Evolutionary conservation across 805 yeast species (phyloP).

Genomic region (Starmerella geochares): DNA sequence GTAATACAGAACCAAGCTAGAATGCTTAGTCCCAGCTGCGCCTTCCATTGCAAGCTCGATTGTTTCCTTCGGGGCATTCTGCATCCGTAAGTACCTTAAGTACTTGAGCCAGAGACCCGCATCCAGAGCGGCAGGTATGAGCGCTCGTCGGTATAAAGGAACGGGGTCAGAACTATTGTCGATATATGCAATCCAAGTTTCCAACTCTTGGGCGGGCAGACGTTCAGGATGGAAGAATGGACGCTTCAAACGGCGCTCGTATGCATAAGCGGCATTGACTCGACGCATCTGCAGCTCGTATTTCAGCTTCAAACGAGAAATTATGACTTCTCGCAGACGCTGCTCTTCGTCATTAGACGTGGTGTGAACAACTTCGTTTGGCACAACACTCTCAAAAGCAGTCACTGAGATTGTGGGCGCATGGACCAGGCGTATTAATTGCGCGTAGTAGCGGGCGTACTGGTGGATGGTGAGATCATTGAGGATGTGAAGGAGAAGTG

Average conservation of each 20-base stretch:
- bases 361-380: constrained; percentile 2
- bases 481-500: constrained; percentile 37
- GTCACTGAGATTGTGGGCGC: background rate
- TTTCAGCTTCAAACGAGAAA: constrained; percentile 15
- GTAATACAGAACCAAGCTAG: constrained; percentile 21
- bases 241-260: constrained; percentile 52
- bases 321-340: constrained; percentile 10
- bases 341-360: constrained; percentile 5
- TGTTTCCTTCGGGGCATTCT: constrained; percentile 12
- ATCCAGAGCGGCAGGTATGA: constrained; percentile 43
- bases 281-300: constrained; percentile 25
- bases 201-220: constrained; percentile 37
- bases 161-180: constrained; percentile 34
- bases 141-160: constrained; percentile 58
- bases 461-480: constrained; percentile 46
- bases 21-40: constrained; percentile 22
- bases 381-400: background rate
- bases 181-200: constrained; percentile 56
- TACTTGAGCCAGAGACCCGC: constrained; percentile 63
- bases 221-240: constrained; percentile 46
- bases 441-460: constrained; percentile 64
- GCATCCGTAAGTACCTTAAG: constrained; percentile 41
- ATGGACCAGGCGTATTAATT: constrained; percentile 23
- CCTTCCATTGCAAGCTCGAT: constrained; percentile 25
- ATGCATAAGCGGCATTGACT: constrained; percentile 58